Conservation (phyloP, 2,329 filamentous ascomycete species). For the Orbilia javanica region DNA sequence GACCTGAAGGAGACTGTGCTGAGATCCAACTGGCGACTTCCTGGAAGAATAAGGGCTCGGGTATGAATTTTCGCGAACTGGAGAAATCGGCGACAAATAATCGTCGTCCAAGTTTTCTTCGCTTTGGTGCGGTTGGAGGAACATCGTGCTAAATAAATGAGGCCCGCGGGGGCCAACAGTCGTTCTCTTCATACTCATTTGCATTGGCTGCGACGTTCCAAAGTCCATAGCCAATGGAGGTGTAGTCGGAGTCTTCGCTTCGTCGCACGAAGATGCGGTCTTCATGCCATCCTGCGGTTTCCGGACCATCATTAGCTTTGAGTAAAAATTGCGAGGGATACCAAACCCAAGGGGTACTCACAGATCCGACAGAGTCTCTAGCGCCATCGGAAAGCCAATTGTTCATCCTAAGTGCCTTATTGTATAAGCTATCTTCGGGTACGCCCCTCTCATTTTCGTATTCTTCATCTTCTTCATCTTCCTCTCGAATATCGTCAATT, state of each 20-base stretch:
- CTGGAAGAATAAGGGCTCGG: constrained; percentile 65
- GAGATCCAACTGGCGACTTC: constrained; percentile 64
- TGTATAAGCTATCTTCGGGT: constrained; percentile 60
- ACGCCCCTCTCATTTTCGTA: constrained; percentile 59
- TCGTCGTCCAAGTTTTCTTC: constrained; percentile 70
- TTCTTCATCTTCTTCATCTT: constrained; percentile 53
- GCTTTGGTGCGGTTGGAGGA: constrained; percentile 70
- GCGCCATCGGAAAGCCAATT: constrained; percentile 62
- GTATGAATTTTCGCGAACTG: constrained; percentile 71
- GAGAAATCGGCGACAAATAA: constrained; percentile 65
- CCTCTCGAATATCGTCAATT: constrained; percentile 57
- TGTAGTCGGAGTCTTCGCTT: constrained; percentile 81
- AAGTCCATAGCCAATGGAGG: constrained; percentile 62
- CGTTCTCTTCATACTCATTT: constrained; percentile 71
- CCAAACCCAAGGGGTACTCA: constrained; percentile 53
- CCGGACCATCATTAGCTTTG: constrained; percentile 55
- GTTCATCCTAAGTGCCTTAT: constrained; percentile 61
- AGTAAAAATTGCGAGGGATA: constrained; percentile 2
- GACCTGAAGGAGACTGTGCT: constrained; percentile 64
- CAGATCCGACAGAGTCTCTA: constrained; percentile 60
- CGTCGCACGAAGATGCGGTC: constrained; percentile 87
- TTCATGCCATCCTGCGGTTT: constrained; percentile 76
- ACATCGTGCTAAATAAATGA: constrained; percentile 84
- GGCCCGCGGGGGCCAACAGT: constrained; percentile 79
- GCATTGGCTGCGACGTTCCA: constrained; percentile 63